These are phyloP conservation scores for Exsudoporus floridanus DNA, from an alignment of 1,284 basidiomycete genomes.

Conservation along the genomic window DNA sequence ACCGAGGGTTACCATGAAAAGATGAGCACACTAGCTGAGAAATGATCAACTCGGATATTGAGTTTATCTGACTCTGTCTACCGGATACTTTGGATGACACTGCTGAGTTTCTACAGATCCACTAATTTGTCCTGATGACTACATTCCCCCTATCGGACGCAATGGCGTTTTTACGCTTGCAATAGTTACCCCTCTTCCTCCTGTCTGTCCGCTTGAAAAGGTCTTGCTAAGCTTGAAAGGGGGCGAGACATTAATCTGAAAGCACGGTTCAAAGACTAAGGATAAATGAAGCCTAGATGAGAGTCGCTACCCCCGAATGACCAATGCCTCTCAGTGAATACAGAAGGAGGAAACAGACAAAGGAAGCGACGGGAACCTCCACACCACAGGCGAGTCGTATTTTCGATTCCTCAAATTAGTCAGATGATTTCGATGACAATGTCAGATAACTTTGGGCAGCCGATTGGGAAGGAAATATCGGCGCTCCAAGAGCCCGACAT, in stretches of 20 bases:
- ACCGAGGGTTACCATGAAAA: no score
- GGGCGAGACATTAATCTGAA: constrained; percentile 27
- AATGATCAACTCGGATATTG: no score
- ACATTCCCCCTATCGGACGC: not conserved
- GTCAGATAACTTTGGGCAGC: not conserved
- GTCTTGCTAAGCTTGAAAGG: constrained; percentile 27
- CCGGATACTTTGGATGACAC: constrained; percentile 15
- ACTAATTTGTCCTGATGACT: constrained; percentile 18
- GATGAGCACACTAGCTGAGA: no score
- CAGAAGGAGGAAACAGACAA: constrained; percentile 26
- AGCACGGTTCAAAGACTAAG: constrained; percentile 29
- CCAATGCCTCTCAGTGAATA: constrained; percentile 26
- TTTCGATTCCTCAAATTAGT: not conserved
- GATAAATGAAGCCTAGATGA: constrained; percentile 25
- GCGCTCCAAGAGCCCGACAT: not conserved
- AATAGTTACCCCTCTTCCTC: constrained; percentile 24
- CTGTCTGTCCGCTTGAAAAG: constrained; percentile 19
- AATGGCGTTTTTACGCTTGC: constrained; percentile 19
- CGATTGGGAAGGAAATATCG: constrained; percentile 1
- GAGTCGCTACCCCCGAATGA: constrained; percentile 22
- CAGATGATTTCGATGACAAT: not conserved
- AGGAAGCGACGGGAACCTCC: constrained; percentile 2
- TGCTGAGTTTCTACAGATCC: constrained; percentile 18
- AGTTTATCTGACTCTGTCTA: no score
- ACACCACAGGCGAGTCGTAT: constrained; percentile 13